Percentiles rank a stretch among this genome's conserved stretches.
Evolutionary conservation across 345 rosid species (phyloP).

Genomic region (Moricandia arvensis): DNA sequence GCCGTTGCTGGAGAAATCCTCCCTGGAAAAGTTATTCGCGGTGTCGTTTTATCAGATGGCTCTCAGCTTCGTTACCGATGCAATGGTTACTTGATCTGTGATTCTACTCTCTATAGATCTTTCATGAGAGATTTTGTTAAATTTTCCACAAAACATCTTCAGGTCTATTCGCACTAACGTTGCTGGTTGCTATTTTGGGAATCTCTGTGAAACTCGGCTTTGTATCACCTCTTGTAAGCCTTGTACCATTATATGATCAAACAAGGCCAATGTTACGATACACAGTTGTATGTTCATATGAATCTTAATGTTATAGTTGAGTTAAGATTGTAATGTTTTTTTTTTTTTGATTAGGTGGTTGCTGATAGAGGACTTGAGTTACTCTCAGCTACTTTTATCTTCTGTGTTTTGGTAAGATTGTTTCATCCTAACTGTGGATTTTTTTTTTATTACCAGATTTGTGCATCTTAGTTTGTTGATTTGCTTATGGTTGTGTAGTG

Average conservation of each 20-base stretch:
- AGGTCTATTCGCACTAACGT: slow-evolving; percentile 61
- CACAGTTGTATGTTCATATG: background rate
- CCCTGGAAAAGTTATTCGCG: slow-evolving; percentile 39
- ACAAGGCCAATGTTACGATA: background rate
- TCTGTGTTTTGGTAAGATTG: slow-evolving; percentile 68
- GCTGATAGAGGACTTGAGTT: too few species aligned
- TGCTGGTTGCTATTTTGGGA: slow-evolving; percentile 60
- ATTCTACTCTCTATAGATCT: background rate
- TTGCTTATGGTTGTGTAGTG: too few species aligned
- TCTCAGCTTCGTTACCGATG: slow-evolving; percentile 69
- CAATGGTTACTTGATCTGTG: slow-evolving; percentile 31
- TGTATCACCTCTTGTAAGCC: slow-evolving; percentile 59
- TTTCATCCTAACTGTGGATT: too few species aligned
- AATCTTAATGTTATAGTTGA: too few species aligned
- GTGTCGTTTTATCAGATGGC: slow-evolving; percentile 61
- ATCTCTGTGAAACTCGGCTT: slow-evolving; percentile 52
- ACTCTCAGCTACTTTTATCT: slow-evolving; percentile 66
- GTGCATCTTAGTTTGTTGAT: background rate
- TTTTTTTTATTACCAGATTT: too few species aligned
- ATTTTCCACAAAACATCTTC: background rate
- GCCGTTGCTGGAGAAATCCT: background rate
- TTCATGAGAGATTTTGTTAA: background rate
- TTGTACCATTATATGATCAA: background rate
- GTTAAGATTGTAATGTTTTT: too few species aligned
- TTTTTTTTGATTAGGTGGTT: too few species aligned